Conservation (phyloP, 352 stramenopile genomes). For the Pythium pyrilobum region DNA sequence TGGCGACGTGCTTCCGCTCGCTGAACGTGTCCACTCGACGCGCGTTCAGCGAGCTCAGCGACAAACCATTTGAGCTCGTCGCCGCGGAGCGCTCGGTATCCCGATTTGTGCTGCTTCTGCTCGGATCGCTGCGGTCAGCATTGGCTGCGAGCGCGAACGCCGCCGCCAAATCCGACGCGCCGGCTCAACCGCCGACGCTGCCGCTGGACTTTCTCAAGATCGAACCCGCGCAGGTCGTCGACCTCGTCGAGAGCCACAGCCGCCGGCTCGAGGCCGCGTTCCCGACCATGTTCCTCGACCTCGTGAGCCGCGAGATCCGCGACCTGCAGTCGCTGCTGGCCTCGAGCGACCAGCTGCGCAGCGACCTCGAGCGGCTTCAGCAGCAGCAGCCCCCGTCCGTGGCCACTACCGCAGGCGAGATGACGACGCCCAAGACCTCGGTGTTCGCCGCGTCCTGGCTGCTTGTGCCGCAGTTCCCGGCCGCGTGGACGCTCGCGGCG, state of each 20-base stretch:
- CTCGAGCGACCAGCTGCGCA: not conserved
- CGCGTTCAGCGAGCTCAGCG: constrained; percentile 13
- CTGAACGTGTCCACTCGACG: constrained; percentile 27
- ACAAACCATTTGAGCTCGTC: not conserved
- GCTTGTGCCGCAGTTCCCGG: not conserved
- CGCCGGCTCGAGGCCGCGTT: constrained; percentile 18
- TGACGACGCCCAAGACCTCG: too few relatives aligned
- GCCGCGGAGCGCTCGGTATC: constrained; percentile 11
- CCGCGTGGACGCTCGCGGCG: constrained; percentile 15
- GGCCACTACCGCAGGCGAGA: not conserved
- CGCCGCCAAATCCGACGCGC: too few relatives aligned
- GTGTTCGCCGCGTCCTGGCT: constrained; percentile 16
- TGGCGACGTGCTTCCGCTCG: constrained; percentile 22
- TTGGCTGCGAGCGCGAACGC: too few relatives aligned
- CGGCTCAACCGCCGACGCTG: constrained; percentile 9
- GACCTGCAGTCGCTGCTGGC: not conserved
- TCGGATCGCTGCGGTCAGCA: not conserved
- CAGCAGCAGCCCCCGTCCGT: not conserved
- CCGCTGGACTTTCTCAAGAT: constrained; percentile 20
- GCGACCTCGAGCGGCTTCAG: constrained; percentile 3
- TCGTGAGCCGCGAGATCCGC: constrained; percentile 22
- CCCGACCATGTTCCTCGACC: constrained; percentile 20
- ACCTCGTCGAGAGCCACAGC: constrained; percentile 26
- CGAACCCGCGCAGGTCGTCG: constrained; percentile 11
- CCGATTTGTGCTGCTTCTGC: constrained; percentile 9